Base-by-base conservation (phyloP, 108 stramenopile genomes). In the Phaeodactylum tricornutum region DNA sequence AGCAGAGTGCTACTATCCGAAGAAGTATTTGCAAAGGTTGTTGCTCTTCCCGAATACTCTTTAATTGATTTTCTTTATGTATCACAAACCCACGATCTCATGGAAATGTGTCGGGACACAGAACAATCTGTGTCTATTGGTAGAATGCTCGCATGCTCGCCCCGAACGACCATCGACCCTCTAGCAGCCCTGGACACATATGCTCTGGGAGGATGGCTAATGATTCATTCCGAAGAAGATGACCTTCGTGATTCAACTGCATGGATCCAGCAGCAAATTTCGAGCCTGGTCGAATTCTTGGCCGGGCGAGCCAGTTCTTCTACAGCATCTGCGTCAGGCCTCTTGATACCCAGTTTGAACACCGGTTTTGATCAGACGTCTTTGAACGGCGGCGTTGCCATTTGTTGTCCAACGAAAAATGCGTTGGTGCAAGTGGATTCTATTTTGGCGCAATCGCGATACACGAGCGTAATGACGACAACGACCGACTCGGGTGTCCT, bases 401-500 rank as follows among this genome's bases (percentile, higher is more conserved):
- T 67, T 3, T 25, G 26, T 3, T 72, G 66, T 49, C 17, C 37
- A 23, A 59, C 52, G 17, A 63, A 54, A 24, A 50, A 58, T n/a
- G 57, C 32, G 0, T 12, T 72, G 4, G 46, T 67, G 44, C 21
- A 64, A 24, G 16, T 66, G 11, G 55, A 17, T 34, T 33, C 61
- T 16, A 47, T 48, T 8, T 21, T 33, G 4, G 6, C 61, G 12
- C 51, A 51, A 27, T 50, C 20, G n/a, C 20, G 16, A 7, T 0
- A 17, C 12, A 9, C 29, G 4, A 55, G 55, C 14, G 8, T 30
- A 8, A 31, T 25, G 8, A 57, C 60, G 1, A 47, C 62, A 26
- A 43, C 43, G 27, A 65, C 64, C 1, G 63, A 68, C 7, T 57
- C 57, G 42, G 67, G 67, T n/a, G 68, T 68, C 42, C 35, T 74